Conservation (phyloP, 2,329 filamentous ascomycete genomes). For the Ascochyta lentis region DNA sequence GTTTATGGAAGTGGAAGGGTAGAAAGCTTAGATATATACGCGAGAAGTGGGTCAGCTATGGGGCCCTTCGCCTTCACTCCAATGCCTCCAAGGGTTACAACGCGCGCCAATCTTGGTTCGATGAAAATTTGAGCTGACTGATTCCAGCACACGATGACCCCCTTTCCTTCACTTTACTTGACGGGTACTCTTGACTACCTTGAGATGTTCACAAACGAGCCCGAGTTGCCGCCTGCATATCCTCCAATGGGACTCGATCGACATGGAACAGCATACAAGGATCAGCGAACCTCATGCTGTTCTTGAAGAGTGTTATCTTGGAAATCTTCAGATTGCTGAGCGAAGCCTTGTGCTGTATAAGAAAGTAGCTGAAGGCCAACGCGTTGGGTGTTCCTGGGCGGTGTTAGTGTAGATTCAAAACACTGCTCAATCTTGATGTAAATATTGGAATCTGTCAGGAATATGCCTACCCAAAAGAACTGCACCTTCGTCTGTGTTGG, state of each 20-base stretch:
- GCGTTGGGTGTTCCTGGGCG: conserved; percentile 12
- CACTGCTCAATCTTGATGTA: background rate
- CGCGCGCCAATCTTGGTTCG: background rate
- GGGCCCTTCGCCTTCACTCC: background rate
- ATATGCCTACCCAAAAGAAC: conserved; percentile 7
- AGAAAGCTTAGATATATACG: background rate
- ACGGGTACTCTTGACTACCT: background rate
- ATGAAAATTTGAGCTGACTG: background rate
- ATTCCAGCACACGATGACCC: background rate
- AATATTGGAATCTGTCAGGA: background rate
- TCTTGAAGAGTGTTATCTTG: conserved; percentile 11
- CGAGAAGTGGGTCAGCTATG: background rate
- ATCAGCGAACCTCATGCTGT: conserved; percentile 4
- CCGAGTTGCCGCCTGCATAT: background rate
- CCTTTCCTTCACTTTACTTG: background rate
- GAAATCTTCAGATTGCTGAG: conserved; percentile 12
- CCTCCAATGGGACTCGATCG: background rate
- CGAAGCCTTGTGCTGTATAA: conserved; percentile 13
- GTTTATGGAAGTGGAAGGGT: too few relatives aligned
- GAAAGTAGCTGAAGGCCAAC: conserved; percentile 13
- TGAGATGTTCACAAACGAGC: background rate
- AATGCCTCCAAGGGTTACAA: background rate
- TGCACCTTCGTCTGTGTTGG: conserved; percentile 1
- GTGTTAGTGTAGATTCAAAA: background rate
- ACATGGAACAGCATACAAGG: conserved; percentile 10